Evolutionary conservation across 192 early-diverging fungal species (phyloP), one percentile per base, ranked within the genome.

Genomic region (Mycoemilia scoparia): DNA sequence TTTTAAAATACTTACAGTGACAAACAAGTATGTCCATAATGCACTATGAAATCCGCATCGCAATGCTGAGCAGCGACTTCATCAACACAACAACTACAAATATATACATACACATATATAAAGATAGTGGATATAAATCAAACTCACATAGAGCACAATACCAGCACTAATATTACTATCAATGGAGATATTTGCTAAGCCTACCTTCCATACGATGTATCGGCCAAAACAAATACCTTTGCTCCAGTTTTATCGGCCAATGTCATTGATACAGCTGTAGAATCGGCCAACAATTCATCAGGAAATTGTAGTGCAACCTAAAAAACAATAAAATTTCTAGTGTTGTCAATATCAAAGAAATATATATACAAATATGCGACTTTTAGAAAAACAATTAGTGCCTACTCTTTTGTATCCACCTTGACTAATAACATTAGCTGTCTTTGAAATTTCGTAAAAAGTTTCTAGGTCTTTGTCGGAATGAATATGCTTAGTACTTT

Each of bases 11-110:
- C 77, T n/a, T n/a, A n/a, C 70, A 77, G 69, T 42, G 75, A 79
- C 24, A 95, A 54, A 44, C 95, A 98, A 5, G 89, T 73, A 14
- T 76, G 76, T 2, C 95, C 95, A 66, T 84, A 98, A 54, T 98
- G 95, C 19, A 98, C 71, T 19, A 98, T 76, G n/a, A 84, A 45
- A 29, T 96, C 82, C 9, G 87, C 74, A 5, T 56, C 33, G 21
- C 74, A 76, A 44, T 98, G 95, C 53, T 87, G 69, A 5, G 89
- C 88, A 14, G 95, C 90, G 1, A 98, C 79, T 43, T 91, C 86
- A 50, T 98, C 95, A 1, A 93, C 86, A 51, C 95, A 98, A 53
- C 95, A 98, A 54, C 84, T 84, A n/a, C n/a, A n/a, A n/a, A n/a
- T n/a, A n/a, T n/a, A n/a, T n/a, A n/a, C n/a, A 38, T n/a, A 1